Evolutionary conservation across 371 early-diverging fungal genomes (phyloP).

Genomic region (Rhizopus stolonifer): DNA sequence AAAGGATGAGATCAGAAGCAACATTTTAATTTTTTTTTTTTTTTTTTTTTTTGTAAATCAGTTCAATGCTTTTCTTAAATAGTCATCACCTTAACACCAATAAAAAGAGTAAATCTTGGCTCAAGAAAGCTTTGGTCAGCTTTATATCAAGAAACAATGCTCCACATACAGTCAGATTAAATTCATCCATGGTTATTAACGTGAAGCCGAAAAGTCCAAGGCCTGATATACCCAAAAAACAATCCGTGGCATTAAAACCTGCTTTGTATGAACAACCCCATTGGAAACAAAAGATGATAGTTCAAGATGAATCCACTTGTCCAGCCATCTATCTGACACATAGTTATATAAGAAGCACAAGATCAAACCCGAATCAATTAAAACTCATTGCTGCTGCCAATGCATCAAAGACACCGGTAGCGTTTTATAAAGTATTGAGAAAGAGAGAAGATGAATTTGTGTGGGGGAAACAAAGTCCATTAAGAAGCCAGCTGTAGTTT

Average conservation of each 20-base stretch:
- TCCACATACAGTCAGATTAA: conserved; percentile 16
- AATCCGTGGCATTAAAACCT: not conserved
- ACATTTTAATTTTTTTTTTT: too few relatives aligned
- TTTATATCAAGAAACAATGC: conserved; percentile 5
- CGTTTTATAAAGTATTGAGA: not conserved
- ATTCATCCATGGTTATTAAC: conserved; percentile 8
- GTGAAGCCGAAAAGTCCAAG: too few relatives aligned
- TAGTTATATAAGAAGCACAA: conserved; percentile 19
- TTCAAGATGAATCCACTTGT: not conserved
- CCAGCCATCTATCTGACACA: conserved; percentile 10
- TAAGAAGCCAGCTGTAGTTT: not conserved
- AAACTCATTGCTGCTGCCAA: conserved; percentile 14
- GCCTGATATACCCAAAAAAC: not conserved
- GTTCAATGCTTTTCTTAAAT: not conserved
- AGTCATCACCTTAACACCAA: conserved; percentile 16
- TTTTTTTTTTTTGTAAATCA: not conserved
- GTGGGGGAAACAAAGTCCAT: conserved; percentile 14
- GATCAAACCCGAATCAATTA: conserved; percentile 20
- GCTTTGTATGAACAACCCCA: conserved; percentile 1
- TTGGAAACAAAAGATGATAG: conserved; percentile 11
- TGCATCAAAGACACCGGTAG: not conserved
- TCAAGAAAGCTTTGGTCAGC: not conserved
- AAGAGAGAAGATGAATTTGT: conserved; percentile 17
- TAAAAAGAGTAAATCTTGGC: conserved; percentile 3
- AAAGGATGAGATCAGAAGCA: too few relatives aligned